A percentile compares a stretch with the other conserved stretches of the same genome.
phyloP scores from a whole-genome alignment of 2,329 filamentous ascomycete genomes.

The Phaeosphaeria sp. region DNA sequence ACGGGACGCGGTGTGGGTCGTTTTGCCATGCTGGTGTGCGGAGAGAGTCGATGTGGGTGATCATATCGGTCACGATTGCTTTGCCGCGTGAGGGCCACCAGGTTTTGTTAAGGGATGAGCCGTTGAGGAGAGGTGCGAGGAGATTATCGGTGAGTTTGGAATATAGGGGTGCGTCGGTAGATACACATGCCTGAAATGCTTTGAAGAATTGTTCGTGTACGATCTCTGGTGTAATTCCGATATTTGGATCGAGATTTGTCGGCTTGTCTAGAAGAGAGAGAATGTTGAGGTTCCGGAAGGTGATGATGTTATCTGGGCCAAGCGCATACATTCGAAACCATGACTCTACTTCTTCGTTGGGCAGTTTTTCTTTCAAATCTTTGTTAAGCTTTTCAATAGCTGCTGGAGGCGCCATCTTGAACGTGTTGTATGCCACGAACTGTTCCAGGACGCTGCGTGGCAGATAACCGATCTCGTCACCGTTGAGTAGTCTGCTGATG shows the following conservation, averaged over 20 bases:
- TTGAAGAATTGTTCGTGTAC: slow-evolving; percentile 24
- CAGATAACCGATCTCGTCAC: slow-evolving; percentile 3
- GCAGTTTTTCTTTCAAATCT: slow-evolving; percentile 4
- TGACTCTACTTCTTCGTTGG: slow-evolving; percentile 12
- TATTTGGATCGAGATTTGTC: background rate
- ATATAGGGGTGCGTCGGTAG: slow-evolving; percentile 15
- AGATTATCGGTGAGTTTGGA: background rate
- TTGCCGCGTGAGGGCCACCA: slow-evolving; percentile 20
- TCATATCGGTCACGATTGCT: slow-evolving; percentile 25
- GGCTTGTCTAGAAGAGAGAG: slow-evolving; percentile 4
- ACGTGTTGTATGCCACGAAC: slow-evolving; percentile 23
- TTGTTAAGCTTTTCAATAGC: slow-evolving; percentile 30
- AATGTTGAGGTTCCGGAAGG: background rate
- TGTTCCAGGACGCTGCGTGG: slow-evolving; percentile 31
- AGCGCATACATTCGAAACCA: slow-evolving; percentile 35
- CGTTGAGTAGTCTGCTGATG: background rate
- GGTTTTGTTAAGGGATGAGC: slow-evolving; percentile 2
- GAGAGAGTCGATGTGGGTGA: slow-evolving; percentile 22
- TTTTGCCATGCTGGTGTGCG: slow-evolving; percentile 32
- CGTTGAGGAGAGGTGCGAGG: background rate
- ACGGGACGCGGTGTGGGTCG: slow-evolving; percentile 20
- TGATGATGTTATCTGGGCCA: background rate
- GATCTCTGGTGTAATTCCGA: slow-evolving; percentile 16
- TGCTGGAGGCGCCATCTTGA: slow-evolving; percentile 28
- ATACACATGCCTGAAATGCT: slow-evolving; percentile 20